Conservation (phyloP, 129 eudicot genomes). For the Centrapalus pauciflorus region DNA sequence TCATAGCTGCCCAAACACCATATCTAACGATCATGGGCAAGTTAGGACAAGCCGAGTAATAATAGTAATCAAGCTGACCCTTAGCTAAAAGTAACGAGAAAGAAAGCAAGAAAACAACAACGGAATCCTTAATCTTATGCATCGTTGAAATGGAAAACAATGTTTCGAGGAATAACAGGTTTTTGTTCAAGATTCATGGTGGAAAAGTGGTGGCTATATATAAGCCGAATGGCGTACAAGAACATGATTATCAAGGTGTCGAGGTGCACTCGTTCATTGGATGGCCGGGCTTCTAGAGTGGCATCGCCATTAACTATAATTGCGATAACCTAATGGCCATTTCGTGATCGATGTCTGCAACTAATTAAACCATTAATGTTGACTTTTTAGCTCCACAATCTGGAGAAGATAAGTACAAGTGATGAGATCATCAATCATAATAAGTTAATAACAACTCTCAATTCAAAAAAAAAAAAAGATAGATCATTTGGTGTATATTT, state of each 20-base stretch:
- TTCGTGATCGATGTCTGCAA: constrained; percentile 28
- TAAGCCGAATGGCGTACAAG: constrained; percentile 26
- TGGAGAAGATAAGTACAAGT: constrained; percentile 28
- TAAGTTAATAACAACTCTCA: too few species aligned
- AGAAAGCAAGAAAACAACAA: constrained; percentile 24
- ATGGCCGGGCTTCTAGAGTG: constrained; percentile 36
- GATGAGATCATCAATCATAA: constrained; percentile 24
- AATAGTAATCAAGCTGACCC: constrained; percentile 43
- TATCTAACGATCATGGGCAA: constrained; percentile 46
- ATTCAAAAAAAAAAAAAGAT: too few species aligned
- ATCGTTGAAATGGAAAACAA: constrained; percentile 15
- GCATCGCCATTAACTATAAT: constrained; percentile 49
- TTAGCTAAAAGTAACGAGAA: constrained; percentile 16
- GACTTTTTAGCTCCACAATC: constrained; percentile 26
- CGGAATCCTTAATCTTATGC: constrained; percentile 27
- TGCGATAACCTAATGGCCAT: constrained; percentile 54
- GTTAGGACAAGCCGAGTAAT: constrained; percentile 55
- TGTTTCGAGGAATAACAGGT: neutral
- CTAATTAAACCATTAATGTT: constrained; percentile 19
- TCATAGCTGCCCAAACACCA: constrained; percentile 66
- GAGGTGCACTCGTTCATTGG: too few species aligned
- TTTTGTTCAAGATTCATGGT: constrained; percentile 27
- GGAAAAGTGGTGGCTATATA: constrained; percentile 29
- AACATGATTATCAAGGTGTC: constrained; percentile 1
- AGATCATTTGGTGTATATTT: too few species aligned